Evolutionary conservation across 2,329 filamentous ascomycete genomes (phyloP).

Genomic region (Xenoacremonium recifei): DNA sequence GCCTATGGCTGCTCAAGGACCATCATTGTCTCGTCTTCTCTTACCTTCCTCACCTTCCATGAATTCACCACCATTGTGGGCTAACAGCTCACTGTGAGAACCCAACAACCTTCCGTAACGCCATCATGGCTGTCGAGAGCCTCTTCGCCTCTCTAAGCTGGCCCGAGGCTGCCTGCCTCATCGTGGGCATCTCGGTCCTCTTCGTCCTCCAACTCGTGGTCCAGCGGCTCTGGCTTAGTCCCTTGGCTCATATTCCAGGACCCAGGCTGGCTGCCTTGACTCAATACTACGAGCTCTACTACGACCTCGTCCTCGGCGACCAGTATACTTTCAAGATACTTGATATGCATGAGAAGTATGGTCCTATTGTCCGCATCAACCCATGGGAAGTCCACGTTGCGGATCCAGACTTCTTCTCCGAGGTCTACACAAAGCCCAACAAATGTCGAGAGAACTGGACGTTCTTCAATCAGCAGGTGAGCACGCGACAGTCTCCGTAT

Average conservation of each 20-base stretch:
- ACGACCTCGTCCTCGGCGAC: slow-evolving; percentile 40
- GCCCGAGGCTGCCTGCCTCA: slow-evolving; percentile 24
- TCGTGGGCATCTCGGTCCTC: slow-evolving; percentile 25
- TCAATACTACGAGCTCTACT: slow-evolving; percentile 42
- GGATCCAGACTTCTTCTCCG: slow-evolving; percentile 38
- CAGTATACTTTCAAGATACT: slow-evolving; percentile 42
- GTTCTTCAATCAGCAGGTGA: slow-evolving; percentile 36
- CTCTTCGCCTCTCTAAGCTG: slow-evolving; percentile 21
- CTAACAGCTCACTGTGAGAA: slow-evolving; percentile 26
- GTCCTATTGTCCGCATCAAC: slow-evolving; percentile 39
- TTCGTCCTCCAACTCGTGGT: slow-evolving; percentile 29
- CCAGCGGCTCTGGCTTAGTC: slow-evolving; percentile 36
- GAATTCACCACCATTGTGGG: slow-evolving; percentile 24
- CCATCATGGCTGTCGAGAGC: slow-evolving; percentile 23
- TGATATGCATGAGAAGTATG: slow-evolving; percentile 41
- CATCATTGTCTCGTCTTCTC: slow-evolving; percentile 8
- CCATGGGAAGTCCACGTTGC: slow-evolving; percentile 40
- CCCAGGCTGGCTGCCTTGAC: slow-evolving; percentile 39
- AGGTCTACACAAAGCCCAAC: slow-evolving; percentile 34
- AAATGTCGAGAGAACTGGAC: slow-evolving; percentile 32
- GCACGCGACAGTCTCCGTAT: no score
- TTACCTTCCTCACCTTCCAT: slow-evolving; percentile 23
- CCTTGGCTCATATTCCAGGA: slow-evolving; percentile 37
- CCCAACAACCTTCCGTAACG: no score
- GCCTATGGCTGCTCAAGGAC: slow-evolving; percentile 20